These are phyloP conservation scores for Elaeis guineensis DNA, from an alignment of 176 grass and related monocot genomes.

Conservation along the genomic window DNA sequence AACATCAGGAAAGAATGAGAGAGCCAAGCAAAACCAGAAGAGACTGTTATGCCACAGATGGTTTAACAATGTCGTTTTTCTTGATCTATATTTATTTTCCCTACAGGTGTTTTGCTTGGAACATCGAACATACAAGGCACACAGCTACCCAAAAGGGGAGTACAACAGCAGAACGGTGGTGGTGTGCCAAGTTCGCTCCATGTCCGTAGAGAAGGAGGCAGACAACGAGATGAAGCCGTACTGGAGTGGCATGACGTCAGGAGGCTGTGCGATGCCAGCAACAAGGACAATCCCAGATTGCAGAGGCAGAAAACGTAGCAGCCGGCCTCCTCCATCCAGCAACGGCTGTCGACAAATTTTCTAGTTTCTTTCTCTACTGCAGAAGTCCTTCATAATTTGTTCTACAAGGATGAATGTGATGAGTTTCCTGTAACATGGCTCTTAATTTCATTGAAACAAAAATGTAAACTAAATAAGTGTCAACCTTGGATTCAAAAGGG, in stretches of 20 bases:
- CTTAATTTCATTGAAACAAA: too few species aligned
- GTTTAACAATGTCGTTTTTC: too few species aligned
- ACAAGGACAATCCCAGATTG: constrained; percentile 46
- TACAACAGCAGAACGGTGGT: constrained; percentile 45
- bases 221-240: constrained; percentile 20
- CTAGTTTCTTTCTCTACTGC: too few species aligned
- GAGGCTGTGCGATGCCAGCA: constrained; percentile 40
- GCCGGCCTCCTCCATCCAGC: not conserved
- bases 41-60: too few species aligned
- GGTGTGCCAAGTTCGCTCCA: constrained; percentile 51
- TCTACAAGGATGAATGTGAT: too few species aligned
- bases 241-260: constrained; percentile 35
- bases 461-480: too few species aligned
- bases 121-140: constrained; percentile 39
- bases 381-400: too few species aligned
- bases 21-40: too few species aligned
- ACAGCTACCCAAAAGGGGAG: constrained; percentile 49
- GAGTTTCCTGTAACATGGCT: too few species aligned
- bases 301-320: constrained; percentile 10
- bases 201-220: constrained; percentile 40
- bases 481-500: too few species aligned
- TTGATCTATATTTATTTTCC: too few species aligned
- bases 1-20: too few species aligned
- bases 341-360: not conserved
- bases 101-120: constrained; percentile 34